These are phyloP conservation scores for Penicillium decumbens DNA, from an alignment of 2,329 filamentous ascomycete species.

Conservation along the genomic window DNA sequence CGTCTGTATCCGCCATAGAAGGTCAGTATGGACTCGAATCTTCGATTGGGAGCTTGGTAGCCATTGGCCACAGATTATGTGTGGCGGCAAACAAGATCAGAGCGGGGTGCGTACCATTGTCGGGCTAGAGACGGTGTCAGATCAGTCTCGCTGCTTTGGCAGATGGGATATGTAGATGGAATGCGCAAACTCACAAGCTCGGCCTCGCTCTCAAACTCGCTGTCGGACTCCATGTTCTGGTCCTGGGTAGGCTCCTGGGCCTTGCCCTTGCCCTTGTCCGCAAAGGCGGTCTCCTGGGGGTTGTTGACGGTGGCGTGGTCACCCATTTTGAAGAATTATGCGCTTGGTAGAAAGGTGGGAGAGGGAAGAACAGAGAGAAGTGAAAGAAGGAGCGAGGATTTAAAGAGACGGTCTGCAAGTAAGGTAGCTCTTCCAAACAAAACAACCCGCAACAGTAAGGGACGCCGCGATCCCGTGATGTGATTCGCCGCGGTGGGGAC, in stretches of 20 bases:
- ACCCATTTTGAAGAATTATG: conserved; percentile 29
- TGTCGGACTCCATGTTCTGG: conserved; percentile 67
- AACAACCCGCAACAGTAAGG: conserved; percentile 24
- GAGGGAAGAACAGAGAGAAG: neutral
- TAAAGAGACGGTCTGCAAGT: conserved; percentile 25
- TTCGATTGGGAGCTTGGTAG: conserved; percentile 2
- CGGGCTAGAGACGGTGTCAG: conserved; percentile 11
- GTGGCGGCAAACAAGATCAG: neutral
- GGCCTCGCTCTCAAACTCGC: conserved; percentile 56
- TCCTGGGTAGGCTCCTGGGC: conserved; percentile 55
- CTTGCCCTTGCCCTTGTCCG: conserved; percentile 84
- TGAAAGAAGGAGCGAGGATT: conserved; percentile 11
- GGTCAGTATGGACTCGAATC: conserved; percentile 19
- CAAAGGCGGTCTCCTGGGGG: conserved; percentile 43
- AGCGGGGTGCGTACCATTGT: conserved; percentile 15
- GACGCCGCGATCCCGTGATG: conserved; percentile 11
- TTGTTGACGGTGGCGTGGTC: conserved; percentile 34
- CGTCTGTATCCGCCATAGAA: conserved; percentile 31
- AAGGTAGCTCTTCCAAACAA: conserved; percentile 20
- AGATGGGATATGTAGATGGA: neutral
- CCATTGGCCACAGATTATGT: neutral
- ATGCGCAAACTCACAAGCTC: conserved; percentile 33
- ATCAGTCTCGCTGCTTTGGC: neutral
- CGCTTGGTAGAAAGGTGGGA: conserved; percentile 3
- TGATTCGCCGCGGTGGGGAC: conserved; percentile 18